Evolutionary conservation across 805 yeast genomes (phyloP).

Genomic region (Vanderwaltozyma polyspora): DNA sequence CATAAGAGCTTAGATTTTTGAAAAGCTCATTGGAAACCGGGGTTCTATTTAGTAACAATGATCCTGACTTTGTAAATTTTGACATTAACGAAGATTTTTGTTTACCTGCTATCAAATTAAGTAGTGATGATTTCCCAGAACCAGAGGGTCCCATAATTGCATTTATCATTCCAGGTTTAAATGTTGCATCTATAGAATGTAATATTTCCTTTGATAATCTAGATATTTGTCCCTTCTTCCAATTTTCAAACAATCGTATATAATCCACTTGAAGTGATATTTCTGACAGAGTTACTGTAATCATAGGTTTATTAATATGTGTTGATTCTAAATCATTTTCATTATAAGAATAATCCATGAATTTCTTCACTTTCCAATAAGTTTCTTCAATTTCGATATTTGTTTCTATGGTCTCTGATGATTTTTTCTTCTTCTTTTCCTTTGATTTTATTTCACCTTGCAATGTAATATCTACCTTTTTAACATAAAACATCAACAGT

Average conservation of each 20-base stretch:
- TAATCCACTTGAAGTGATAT: slow-evolving; percentile 9
- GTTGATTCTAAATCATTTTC: slow-evolving; percentile 12
- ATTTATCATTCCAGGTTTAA: slow-evolving; percentile 46
- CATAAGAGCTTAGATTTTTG: slow-evolving; percentile 53
- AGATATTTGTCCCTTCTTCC: slow-evolving; percentile 5
- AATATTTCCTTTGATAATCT: slow-evolving; percentile 29
- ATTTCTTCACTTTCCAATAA: not conserved
- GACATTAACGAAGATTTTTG: slow-evolving; percentile 28
- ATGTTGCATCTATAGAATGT: slow-evolving; percentile 37
- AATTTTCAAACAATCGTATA: slow-evolving; percentile 2
- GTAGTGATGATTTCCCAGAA: slow-evolving; percentile 60
- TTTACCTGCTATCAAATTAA: slow-evolving; percentile 54
- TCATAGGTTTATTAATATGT: slow-evolving; percentile 1
- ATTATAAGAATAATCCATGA: not conserved
- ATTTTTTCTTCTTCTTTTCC: slow-evolving; percentile 7
- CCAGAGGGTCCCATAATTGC: slow-evolving; percentile 80
- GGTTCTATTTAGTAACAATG: slow-evolving; percentile 33
- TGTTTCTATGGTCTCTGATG: not conserved
- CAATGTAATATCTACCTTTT: slow-evolving; percentile 30
- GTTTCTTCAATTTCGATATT: not conserved
- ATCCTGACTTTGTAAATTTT: slow-evolving; percentile 30
- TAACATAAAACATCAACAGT: slow-evolving; percentile 35
- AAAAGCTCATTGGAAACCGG: slow-evolving; percentile 28
- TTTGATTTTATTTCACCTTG: slow-evolving; percentile 15
- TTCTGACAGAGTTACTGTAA: slow-evolving; percentile 8